A percentile compares a stretch with the other conserved stretches of the same genome.
Conservation (phyloP, 345 rosid species). For the Salix udensis region DNA sequence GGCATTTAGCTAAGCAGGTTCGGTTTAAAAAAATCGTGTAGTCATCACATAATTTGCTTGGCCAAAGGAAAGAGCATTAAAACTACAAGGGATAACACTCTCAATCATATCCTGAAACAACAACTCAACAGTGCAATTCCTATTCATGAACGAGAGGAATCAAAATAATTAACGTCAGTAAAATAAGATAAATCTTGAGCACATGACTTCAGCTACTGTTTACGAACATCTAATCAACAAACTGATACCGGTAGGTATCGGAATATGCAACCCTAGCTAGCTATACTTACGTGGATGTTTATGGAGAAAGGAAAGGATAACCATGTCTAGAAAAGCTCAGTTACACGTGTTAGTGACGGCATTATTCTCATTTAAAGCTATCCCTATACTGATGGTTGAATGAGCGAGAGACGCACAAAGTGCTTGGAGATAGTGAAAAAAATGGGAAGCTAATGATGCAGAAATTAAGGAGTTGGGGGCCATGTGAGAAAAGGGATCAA, state of each 20-base stretch:
- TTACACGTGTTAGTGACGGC: background rate
- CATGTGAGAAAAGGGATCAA: conserved; percentile 35
- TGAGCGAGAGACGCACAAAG: background rate
- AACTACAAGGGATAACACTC: background rate
- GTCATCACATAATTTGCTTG: background rate
- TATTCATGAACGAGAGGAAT: background rate
- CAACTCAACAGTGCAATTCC: background rate
- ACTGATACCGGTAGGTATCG: background rate
- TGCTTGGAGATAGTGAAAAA: conserved; percentile 12
- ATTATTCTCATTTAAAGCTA: background rate
- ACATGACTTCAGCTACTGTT: background rate
- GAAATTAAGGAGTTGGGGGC: conserved; percentile 13
- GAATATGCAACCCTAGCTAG: background rate
- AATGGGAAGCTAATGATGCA: background rate
- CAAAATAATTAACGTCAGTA: background rate
- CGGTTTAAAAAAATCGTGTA: background rate
- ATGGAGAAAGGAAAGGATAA: background rate
- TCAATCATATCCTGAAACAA: background rate
- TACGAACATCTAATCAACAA: background rate
- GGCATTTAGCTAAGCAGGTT: background rate
- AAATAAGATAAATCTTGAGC: background rate
- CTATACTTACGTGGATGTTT: background rate
- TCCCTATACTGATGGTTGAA: background rate
- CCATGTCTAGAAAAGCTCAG: background rate
- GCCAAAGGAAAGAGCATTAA: background rate